These are phyloP conservation scores for Scheffersomyces amazonensis DNA, from an alignment of 805 yeast genomes.

Conservation along the genomic window DNA sequence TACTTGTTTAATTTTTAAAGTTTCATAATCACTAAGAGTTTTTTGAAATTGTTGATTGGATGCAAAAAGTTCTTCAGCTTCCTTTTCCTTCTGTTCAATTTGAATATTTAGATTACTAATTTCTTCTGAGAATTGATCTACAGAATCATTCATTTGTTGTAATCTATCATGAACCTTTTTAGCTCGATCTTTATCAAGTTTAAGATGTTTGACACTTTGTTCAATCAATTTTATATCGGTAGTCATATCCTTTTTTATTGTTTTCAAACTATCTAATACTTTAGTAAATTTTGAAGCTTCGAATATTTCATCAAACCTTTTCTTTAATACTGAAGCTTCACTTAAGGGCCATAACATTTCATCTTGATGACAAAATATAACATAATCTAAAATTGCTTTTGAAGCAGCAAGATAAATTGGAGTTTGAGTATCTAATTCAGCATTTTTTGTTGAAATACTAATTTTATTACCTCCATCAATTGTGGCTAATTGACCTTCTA, in stretches of 20 bases:
- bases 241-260: slow-evolving; percentile 72
- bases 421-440: slow-evolving; percentile 78
- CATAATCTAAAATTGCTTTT: slow-evolving; percentile 82
- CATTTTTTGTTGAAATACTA: slow-evolving; percentile 74
- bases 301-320: slow-evolving; percentile 93
- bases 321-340: slow-evolving; percentile 85
- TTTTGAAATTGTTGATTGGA: slow-evolving; percentile 81
- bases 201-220: slow-evolving; percentile 75
- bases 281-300: slow-evolving; percentile 93
- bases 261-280: slow-evolving; percentile 77
- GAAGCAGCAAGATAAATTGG: slow-evolving; percentile 88
- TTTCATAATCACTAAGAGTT: slow-evolving; percentile 61
- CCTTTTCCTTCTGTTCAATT: slow-evolving; percentile 51
- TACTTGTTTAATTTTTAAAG: slow-evolving; percentile 45
- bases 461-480: slow-evolving; percentile 65
- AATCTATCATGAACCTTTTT: slow-evolving; percentile 51
- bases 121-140: slow-evolving; percentile 44
- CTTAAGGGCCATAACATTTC: slow-evolving; percentile 95
- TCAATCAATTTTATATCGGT: slow-evolving; percentile 72
- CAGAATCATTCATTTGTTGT: slow-evolving; percentile 37
- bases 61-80: slow-evolving; percentile 63
- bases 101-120: slow-evolving; percentile 47
- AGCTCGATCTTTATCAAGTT: slow-evolving; percentile 72
- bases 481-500: slow-evolving; percentile 83
- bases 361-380: slow-evolving; percentile 96